Conservation (phyloP, 108 stramenopile species). For the Nitzschia palea region DNA sequence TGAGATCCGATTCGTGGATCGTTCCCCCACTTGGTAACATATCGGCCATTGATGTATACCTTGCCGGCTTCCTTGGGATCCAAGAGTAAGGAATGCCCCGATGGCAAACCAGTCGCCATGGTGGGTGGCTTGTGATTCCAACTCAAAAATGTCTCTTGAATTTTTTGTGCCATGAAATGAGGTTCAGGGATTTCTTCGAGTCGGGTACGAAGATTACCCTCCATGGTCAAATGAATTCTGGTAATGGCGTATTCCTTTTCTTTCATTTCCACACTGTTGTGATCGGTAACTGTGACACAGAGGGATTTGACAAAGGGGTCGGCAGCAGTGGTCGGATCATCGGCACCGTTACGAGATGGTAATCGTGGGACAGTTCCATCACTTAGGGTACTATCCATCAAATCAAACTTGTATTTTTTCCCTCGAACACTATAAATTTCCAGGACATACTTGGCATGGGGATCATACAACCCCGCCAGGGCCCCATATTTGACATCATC, state of each 20-base stretch:
- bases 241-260: slow-evolving; percentile 31
- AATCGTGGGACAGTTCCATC: slow-evolving; percentile 53
- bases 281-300: slow-evolving; percentile 56
- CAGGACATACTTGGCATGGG: slow-evolving; percentile 53
- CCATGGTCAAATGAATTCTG: slow-evolving; percentile 41
- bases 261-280: slow-evolving; percentile 15
- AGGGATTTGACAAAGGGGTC: slow-evolving; percentile 60
- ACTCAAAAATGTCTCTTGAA: slow-evolving; percentile 34
- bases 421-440: slow-evolving; percentile 53
- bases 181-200: slow-evolving; percentile 22
- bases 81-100: slow-evolving; percentile 66
- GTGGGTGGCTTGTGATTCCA: slow-evolving; percentile 12
- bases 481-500: slow-evolving; percentile 68
- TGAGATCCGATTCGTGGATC: slow-evolving; percentile 50
- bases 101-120: slow-evolving; percentile 54
- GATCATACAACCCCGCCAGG: slow-evolving; percentile 53
- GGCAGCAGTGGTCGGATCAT: not conserved
- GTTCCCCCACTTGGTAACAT: slow-evolving; percentile 56
- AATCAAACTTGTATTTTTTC: slow-evolving; percentile 63
- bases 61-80: slow-evolving; percentile 65
- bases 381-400: slow-evolving; percentile 53
- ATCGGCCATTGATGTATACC: slow-evolving; percentile 71
- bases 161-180: slow-evolving; percentile 12
- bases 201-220: slow-evolving; percentile 33
- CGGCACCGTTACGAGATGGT: slow-evolving; percentile 10